These are phyloP conservation scores for Lipomyces starkeyi DNA, from an alignment of 805 yeast species.

Conservation along the genomic window DNA sequence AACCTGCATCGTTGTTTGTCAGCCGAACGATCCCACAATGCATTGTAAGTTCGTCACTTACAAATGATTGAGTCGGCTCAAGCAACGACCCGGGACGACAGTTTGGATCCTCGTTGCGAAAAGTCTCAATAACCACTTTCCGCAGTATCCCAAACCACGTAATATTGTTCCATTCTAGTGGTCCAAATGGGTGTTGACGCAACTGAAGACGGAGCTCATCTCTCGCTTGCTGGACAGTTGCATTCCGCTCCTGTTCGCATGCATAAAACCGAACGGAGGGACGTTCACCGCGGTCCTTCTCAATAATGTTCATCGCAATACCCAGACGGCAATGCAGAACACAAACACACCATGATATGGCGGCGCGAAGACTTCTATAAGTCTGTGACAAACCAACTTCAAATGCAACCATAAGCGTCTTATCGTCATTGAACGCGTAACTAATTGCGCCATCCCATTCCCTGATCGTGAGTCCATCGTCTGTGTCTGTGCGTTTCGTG, in stretches of 20 bases:
- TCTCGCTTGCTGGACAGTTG: not conserved
- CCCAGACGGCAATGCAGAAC: constrained; percentile 1
- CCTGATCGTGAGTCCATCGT: not conserved
- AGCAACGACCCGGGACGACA: not conserved
- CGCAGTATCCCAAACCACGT: constrained; percentile 3
- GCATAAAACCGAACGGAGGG: not conserved
- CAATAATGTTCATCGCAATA: not conserved
- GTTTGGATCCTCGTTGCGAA: not conserved
- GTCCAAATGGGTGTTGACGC: constrained; percentile 3
- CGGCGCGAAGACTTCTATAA: not conserved
- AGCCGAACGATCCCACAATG: too few relatives aligned
- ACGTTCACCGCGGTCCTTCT: not conserved
- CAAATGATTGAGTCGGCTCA: constrained; percentile 1
- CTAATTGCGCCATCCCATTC: not conserved
- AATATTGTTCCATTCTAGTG: not conserved
- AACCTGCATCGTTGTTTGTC: too few relatives aligned
- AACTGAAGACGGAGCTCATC: not conserved
- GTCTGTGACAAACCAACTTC: constrained; percentile 4
- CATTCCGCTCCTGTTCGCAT: not conserved
- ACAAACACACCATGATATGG: constrained; percentile 1
- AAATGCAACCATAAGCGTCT: constrained; percentile 1
- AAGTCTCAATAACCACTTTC: not conserved
- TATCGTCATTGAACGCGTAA: not conserved
- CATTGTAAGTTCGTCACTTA: not conserved
- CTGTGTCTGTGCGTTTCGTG: not conserved